These are phyloP conservation scores for Chaetomiaceae sp. DNA, from an alignment of 2,329 filamentous ascomycete species.

Conservation along the genomic window DNA sequence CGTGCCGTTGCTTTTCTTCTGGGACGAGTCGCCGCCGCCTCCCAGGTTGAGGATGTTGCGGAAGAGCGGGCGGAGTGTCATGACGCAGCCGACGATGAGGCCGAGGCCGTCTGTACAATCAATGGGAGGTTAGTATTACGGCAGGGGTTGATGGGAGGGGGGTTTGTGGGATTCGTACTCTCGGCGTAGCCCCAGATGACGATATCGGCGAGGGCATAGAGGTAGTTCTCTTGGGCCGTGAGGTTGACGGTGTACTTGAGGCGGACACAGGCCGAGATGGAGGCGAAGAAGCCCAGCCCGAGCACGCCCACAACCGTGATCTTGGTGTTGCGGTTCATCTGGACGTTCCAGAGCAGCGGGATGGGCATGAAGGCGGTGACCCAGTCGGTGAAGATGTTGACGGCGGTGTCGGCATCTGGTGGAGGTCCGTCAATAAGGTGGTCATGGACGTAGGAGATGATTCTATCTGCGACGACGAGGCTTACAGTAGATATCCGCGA, in stretches of 20 bases:
- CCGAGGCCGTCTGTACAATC: background rate
- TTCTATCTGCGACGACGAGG: too few species aligned
- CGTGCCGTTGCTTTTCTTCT: background rate
- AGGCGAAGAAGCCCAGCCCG: background rate
- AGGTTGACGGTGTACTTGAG: conserved; percentile 4
- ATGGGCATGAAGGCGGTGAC: background rate
- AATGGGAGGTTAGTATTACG: too few species aligned
- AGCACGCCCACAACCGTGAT: background rate
- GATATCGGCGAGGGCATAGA: background rate
- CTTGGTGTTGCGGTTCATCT: background rate
- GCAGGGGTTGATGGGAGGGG: too few species aligned
- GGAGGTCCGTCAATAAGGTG: too few species aligned
- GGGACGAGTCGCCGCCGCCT: background rate
- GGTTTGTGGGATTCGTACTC: background rate
- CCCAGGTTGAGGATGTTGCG: background rate
- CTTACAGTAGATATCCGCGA: too few species aligned
- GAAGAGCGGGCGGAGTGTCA: background rate
- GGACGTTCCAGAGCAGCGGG: background rate
- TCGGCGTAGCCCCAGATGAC: background rate
- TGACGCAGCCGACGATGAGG: background rate
- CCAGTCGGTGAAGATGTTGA: background rate
- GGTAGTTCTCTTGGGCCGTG: background rate
- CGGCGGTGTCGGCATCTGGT: background rate
- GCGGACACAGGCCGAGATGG: background rate
- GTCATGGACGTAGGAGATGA: too few species aligned